phyloP scores from a whole-genome alignment of 306 rosid species.

The Trifolium fragiferum region DNA sequence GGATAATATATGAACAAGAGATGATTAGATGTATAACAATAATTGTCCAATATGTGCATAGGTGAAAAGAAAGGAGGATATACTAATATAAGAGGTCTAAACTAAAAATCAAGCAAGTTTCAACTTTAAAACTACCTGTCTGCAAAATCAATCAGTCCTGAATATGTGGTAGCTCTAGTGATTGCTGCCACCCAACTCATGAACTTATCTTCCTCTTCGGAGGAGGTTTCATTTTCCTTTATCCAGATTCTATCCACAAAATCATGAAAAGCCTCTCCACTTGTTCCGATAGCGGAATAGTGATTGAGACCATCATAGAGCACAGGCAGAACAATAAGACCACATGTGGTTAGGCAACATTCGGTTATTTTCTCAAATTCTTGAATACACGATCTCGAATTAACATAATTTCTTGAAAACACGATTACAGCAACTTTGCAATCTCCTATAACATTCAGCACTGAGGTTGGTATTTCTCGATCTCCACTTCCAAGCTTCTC shows the following conservation, averaged over 20 bases:
- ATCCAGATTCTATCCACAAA: neutral
- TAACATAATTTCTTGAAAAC: neutral
- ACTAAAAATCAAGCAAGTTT: neutral
- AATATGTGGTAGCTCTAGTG: neutral
- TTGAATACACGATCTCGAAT: slow-evolving; percentile 11
- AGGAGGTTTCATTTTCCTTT: neutral
- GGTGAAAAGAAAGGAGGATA: neutral
- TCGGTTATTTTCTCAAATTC: slow-evolving; percentile 5
- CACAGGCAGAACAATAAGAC: slow-evolving; percentile 13
- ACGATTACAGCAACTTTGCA: neutral
- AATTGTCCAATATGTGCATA: neutral
- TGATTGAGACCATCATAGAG: slow-evolving; percentile 1
- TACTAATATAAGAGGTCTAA: neutral
- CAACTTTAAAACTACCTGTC: neutral
- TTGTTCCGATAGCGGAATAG: neutral
- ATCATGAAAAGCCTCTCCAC: slow-evolving; percentile 19
- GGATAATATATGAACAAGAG: neutral
- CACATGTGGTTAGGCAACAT: neutral
- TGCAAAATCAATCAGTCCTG: neutral
- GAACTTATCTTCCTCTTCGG: neutral
- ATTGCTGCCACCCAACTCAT: neutral
- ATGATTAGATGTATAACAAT: neutral
- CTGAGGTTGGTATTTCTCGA: neutral
- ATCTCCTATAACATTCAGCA: neutral
- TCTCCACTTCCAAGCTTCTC: neutral